Evolutionary conservation across 1,284 basidiomycete species (phyloP).

Genomic region (Apiotrichum gracile): DNA sequence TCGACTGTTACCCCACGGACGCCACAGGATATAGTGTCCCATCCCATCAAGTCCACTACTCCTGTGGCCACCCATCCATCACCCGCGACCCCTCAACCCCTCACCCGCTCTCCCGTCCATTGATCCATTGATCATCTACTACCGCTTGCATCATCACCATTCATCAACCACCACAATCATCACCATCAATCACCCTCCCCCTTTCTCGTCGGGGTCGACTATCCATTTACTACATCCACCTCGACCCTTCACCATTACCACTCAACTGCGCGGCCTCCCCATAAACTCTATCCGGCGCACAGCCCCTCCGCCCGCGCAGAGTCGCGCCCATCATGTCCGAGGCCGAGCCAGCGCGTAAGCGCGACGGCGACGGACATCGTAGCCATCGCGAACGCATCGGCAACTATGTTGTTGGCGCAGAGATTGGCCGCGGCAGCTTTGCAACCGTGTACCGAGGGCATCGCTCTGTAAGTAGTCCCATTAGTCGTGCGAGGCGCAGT

Average conservation of each 20-base stretch:
- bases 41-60: too few species aligned
- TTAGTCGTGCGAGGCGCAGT: background rate
- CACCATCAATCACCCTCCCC: background rate
- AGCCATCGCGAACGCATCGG: slow-evolving; percentile 44
- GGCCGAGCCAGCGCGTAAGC: slow-evolving; percentile 13
- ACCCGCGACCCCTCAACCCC: too few species aligned
- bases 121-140: too few species aligned
- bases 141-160: too few species aligned
- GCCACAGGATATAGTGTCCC: too few species aligned
- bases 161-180: background rate
- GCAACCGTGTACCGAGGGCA: slow-evolving; percentile 93
- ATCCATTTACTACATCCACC: background rate
- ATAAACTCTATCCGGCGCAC: background rate
- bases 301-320: background rate
- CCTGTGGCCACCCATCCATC: too few species aligned
- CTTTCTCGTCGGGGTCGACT: too few species aligned
- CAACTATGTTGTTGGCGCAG: slow-evolving; percentile 51
- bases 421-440: slow-evolving; percentile 74
- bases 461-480: slow-evolving; percentile 60
- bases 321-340: slow-evolving; percentile 8
- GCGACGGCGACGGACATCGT: slow-evolving; percentile 12
- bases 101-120: too few species aligned
- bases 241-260: background rate
- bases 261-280: background rate
- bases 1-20: too few species aligned